phyloP scores from a whole-genome alignment of 306 rosid species.

The Benincasa hispida region DNA sequence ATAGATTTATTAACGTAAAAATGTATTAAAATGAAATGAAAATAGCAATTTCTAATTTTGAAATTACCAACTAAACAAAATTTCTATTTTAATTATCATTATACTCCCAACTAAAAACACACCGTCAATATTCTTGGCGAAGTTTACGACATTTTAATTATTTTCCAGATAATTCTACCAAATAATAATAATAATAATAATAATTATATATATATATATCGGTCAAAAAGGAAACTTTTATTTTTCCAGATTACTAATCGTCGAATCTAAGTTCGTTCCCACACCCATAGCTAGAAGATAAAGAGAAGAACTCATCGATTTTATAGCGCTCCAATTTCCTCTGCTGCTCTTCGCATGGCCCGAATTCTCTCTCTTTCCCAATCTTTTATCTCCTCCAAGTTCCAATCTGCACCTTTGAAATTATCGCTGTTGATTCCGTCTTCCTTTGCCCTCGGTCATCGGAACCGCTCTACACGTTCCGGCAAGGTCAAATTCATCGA shows the following conservation, averaged over 20 bases:
- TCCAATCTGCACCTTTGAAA: not conserved
- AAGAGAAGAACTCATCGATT: not conserved
- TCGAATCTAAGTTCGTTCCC: not conserved
- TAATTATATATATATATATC: not conserved
- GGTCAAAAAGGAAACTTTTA: too few species aligned
- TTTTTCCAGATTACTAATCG: not conserved
- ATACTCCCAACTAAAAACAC: not conserved
- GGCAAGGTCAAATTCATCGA: slow-evolving; percentile 26
- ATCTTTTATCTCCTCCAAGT: slow-evolving; percentile 6
- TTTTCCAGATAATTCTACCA: not conserved
- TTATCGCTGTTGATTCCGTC: not conserved
- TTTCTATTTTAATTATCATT: not conserved
- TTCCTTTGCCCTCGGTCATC: not conserved
- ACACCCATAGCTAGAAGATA: not conserved
- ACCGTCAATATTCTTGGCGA: not conserved
- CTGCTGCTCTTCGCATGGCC: slow-evolving; percentile 24
- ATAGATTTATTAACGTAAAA: too few species aligned
- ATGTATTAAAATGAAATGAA: too few species aligned
- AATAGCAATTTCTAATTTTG: not conserved
- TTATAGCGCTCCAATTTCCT: not conserved
- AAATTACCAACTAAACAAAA: not conserved
- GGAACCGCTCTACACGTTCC: slow-evolving; percentile 25
- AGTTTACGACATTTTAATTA: not conserved
- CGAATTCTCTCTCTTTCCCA: slow-evolving; percentile 22
- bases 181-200: too few species aligned